phyloP scores from a whole-genome alignment of 2,329 filamentous ascomycete species.

The Venturia asperata region DNA sequence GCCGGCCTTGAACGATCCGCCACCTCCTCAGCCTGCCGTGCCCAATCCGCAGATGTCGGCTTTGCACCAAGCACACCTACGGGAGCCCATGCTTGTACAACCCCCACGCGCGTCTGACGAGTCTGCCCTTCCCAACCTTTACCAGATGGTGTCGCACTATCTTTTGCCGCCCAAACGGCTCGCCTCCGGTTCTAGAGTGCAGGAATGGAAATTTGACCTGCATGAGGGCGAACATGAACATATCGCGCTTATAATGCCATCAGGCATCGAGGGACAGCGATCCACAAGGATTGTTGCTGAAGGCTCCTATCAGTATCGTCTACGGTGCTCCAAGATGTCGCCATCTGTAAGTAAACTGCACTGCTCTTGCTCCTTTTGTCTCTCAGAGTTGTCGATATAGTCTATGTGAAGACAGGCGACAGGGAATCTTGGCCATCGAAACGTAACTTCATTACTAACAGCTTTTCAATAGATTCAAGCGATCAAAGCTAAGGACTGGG shows the following conservation, averaged over 20 bases:
- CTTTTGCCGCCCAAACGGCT: constrained; percentile 7
- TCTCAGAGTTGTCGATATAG: background rate
- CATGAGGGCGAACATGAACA: background rate
- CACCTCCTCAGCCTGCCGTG: constrained; percentile 12
- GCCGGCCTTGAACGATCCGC: constrained; percentile 9
- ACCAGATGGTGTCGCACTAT: constrained; percentile 9
- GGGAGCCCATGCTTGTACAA: constrained; percentile 10
- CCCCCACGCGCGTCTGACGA: constrained; percentile 37
- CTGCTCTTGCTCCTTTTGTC: background rate
- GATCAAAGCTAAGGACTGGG: constrained; percentile 47
- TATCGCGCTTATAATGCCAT: constrained; percentile 20
- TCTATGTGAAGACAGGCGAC: background rate
- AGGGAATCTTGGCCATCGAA: background rate
- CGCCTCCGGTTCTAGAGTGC: background rate
- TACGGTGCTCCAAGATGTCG: constrained; percentile 52
- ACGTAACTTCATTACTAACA: background rate
- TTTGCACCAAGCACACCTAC: constrained; percentile 19
- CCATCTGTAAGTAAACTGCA: background rate
- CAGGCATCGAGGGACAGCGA: constrained; percentile 26
- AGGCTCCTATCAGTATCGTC: constrained; percentile 55
- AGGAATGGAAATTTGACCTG: background rate
- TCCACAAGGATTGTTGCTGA: constrained; percentile 35
- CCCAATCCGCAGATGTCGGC: constrained; percentile 12
- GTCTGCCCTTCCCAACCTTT: constrained; percentile 23
- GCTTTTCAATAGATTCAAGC: background rate